Evolutionary conservation across 1,284 basidiomycete species (phyloP).

Genomic region (Ganoderma sinense): DNA sequence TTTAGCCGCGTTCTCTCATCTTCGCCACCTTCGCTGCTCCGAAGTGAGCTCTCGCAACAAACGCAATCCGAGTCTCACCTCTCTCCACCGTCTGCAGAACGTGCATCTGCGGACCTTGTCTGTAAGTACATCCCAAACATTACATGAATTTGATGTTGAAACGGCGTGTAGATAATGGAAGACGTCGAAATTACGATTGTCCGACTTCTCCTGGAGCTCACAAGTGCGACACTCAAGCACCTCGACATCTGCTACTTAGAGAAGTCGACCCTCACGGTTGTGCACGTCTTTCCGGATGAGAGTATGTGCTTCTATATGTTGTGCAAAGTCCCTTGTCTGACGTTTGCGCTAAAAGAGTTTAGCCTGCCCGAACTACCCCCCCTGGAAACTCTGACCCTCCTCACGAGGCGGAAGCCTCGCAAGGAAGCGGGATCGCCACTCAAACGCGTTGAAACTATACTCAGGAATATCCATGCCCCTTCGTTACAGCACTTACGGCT

Average conservation of each 20-base stretch:
- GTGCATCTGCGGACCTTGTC: not conserved
- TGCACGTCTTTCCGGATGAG: not conserved
- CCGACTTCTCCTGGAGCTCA: not conserved
- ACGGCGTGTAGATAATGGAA: not conserved
- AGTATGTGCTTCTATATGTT: not conserved
- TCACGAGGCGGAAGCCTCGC: not conserved
- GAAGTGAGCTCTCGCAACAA: not conserved
- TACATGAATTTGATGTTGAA: too few species aligned
- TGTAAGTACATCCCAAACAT: not conserved
- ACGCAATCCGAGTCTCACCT: not conserved
- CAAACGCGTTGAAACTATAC: not conserved
- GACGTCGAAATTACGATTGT: not conserved
- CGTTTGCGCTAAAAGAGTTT: not conserved
- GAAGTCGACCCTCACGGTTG: not conserved
- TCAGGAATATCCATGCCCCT: not conserved
- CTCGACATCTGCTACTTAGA: not conserved
- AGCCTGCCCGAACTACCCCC: not conserved
- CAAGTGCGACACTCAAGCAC: not conserved
- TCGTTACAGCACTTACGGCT: not conserved
- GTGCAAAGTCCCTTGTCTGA: not conserved
- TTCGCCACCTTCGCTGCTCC: not conserved
- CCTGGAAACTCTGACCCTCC: not conserved
- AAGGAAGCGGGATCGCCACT: not conserved
- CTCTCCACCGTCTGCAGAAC: not conserved
- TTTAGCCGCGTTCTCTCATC: not conserved